Conservation (phyloP, 352 stramenopile genomes). For the Pythium dissimile region DNA sequence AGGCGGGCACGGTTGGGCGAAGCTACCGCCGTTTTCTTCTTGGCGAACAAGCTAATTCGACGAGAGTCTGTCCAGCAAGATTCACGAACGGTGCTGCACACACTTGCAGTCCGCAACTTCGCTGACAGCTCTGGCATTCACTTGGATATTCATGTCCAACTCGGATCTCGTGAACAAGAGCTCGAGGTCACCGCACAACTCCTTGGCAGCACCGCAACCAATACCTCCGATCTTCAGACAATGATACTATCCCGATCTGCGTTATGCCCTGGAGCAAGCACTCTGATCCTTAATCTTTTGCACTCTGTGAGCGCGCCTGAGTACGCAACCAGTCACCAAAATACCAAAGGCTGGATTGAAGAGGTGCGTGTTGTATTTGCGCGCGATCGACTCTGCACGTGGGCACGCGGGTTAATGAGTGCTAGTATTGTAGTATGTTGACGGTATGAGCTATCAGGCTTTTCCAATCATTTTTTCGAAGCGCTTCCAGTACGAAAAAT, state of each 20-base stretch:
- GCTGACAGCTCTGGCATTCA: conserved; percentile 40
- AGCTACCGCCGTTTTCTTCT: conserved; percentile 61
- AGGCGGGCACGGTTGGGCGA: conserved; percentile 37
- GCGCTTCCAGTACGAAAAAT: conserved; percentile 51
- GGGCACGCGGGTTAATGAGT: too few species aligned
- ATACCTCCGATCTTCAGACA: conserved; percentile 41
- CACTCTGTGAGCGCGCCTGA: conserved; percentile 42
- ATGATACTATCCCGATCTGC: conserved; percentile 52
- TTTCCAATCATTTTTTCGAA: conserved; percentile 65
- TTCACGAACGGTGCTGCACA: conserved; percentile 49
- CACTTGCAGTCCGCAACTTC: conserved; percentile 57
- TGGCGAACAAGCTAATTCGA: conserved; percentile 39
- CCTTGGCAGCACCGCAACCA: conserved; percentile 42
- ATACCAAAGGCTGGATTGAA: conserved; percentile 51
- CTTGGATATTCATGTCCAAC: conserved; percentile 55
- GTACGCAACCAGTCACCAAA: conserved; percentile 30
- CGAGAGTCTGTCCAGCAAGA: conserved; percentile 36
- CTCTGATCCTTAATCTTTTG: conserved; percentile 66
- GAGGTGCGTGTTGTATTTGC: conserved; percentile 31
- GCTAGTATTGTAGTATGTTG: conserved; percentile 41
- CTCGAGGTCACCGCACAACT: conserved; percentile 43
- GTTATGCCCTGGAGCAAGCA: conserved; percentile 54
- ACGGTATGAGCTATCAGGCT: conserved; percentile 64
- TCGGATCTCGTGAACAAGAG: conserved; percentile 43
- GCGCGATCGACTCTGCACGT: too few species aligned